Evolutionary conservation across 768 basidiomycete species (phyloP).

Genomic region (Mrakia hoshinonis): DNA sequence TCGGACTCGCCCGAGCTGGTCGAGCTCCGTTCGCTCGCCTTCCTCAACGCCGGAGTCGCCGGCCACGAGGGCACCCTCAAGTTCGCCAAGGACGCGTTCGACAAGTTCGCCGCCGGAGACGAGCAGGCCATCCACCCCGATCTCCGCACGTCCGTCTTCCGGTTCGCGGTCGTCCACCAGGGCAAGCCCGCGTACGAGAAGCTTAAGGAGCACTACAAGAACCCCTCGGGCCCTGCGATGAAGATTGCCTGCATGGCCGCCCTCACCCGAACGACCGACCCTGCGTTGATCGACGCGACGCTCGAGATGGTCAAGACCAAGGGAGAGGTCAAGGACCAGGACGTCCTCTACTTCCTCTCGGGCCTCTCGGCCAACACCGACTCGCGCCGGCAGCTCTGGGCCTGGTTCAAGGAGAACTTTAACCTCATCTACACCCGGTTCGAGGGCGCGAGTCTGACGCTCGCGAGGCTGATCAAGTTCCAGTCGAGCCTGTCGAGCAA

Average conservation of each 20-base stretch:
- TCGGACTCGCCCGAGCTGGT: conserved; percentile 60
- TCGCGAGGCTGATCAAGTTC: conserved; percentile 38
- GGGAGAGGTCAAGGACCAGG: conserved; percentile 45
- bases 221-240: conserved; percentile 64
- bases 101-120: conserved; percentile 48
- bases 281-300: conserved; percentile 53
- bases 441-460: conserved; percentile 14
- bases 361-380: conserved; percentile 53
- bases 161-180: conserved; percentile 55
- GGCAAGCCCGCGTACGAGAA: conserved; percentile 67
- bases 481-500: conserved; percentile 54
- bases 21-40: conserved; percentile 65
- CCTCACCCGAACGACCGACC: conserved; percentile 55
- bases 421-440: conserved; percentile 35
- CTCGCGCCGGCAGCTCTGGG: conserved; percentile 50
- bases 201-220: conserved; percentile 58
- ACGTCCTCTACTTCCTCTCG: conserved; percentile 56
- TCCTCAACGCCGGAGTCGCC: conserved; percentile 41
- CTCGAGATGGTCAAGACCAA: conserved; percentile 52
- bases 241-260: conserved; percentile 55
- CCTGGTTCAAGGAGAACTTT: conserved; percentile 65
- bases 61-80: conserved; percentile 50
- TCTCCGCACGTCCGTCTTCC: conserved; percentile 51
- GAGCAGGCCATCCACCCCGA: conserved; percentile 80
- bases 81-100: conserved; percentile 64